Evolutionary conservation across 202 grass and related monocot species (phyloP), one percentile per base, ranked within the genome.

Genomic region (Zoysia matrella): DNA sequence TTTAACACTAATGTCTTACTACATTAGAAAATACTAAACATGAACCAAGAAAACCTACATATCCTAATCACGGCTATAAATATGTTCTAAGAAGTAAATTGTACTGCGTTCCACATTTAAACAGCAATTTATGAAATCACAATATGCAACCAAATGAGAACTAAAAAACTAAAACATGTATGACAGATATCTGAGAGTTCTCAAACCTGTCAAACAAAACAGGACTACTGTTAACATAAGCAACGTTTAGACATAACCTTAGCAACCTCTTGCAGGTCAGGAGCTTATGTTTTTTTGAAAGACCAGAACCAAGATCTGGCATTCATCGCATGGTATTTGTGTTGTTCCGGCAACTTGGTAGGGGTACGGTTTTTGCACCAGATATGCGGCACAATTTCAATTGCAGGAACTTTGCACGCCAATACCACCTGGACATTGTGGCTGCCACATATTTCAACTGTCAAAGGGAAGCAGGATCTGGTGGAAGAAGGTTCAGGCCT

Each of bases 291-390:
- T 46, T 85, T 97, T 97, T 92, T 11, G 89, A 97, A 72, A 72
- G 22, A 3, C 91, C 89, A 3, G 84, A 83, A n/a, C 91, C 91
- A 58, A 74, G 82, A 44, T 82, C 66, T 0, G 94, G 94, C 8
- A 94, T 97, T 39, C 94, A 97, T 54, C 79, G 87, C 10, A 62
- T 94, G 80, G 89, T 97, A 65, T 85, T 92, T 60, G 94, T 87
- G 77, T 8, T 97, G 64, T 86, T 86, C 55, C 60, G 80, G 6
- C 94, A 94, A 56, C 71, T 97, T 14, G 89, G 89, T 1, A 83
- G 87, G 60, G 85, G 79, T 0, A 90, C 83, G 0, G 91, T 97
- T 72, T 87, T 90, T 79, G 46, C 80, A 14, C 91, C 89, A 48
- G 83, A 83, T 8, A 79, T 83, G 66, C 85, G 89, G 10, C 85